Conservation (phyloP, 208 protist species). For the Acanthamoeba culbertsoni region DNA sequence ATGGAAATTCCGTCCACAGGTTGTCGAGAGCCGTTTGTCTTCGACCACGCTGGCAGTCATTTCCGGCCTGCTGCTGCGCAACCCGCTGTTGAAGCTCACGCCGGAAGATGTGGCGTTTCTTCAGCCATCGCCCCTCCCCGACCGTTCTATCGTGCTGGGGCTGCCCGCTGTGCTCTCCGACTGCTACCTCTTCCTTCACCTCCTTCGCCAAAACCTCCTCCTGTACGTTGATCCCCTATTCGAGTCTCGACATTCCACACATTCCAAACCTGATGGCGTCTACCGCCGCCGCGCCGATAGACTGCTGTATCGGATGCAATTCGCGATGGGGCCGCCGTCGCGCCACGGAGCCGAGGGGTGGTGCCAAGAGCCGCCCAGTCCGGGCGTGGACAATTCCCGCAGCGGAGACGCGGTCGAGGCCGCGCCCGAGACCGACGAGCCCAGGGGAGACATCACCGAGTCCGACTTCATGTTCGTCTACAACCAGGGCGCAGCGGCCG, state of each 20-base stretch:
- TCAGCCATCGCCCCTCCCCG: not conserved
- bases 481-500: slow-evolving; percentile 12
- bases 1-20: not conserved
- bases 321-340: not conserved
- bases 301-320: slow-evolving; percentile 41
- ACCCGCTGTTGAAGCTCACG: slow-evolving; percentile 55
- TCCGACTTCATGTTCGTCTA: slow-evolving; percentile 57
- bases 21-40: slow-evolving; percentile 16
- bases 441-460: not conserved
- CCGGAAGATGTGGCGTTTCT: slow-evolving; percentile 44
- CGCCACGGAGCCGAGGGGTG: not conserved
- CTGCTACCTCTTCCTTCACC: slow-evolving; percentile 44
- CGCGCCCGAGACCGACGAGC: not conserved
- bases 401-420: not conserved
- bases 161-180: slow-evolving; percentile 15
- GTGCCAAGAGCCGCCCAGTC: not conserved
- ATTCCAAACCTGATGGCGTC: too few relatives aligned
- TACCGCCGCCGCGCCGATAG: not conserved
- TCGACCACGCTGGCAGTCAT: slow-evolving; percentile 25
- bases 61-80: slow-evolving; percentile 47
- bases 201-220: slow-evolving; percentile 50
- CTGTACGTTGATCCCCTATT: not conserved
- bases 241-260: too few relatives aligned
- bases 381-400: not conserved
- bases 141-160: not conserved